A percentile compares a stretch with the other conserved stretches of the same genome.
These are phyloP conservation scores for Metarhizium humberi DNA, from an alignment of 2,329 filamentous ascomycete species.

Conservation along the genomic window DNA sequence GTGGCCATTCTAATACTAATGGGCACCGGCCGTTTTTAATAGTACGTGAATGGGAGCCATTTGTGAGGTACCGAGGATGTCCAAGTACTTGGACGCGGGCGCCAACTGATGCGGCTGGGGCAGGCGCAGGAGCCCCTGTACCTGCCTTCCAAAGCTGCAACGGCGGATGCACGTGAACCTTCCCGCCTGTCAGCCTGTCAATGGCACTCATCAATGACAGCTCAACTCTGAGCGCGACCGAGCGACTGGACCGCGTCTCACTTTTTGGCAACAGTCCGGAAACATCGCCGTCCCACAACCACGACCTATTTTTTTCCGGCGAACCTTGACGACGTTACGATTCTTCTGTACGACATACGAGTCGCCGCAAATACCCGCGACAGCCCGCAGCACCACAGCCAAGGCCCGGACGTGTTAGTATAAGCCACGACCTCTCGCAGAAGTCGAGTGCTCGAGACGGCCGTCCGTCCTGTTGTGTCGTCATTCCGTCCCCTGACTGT, in stretches of 20 bases:
- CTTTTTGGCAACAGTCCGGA: neutral
- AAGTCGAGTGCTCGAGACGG: neutral
- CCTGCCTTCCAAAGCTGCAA: neutral
- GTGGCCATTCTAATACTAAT: too few relatives aligned
- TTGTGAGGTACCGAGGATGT: too few relatives aligned
- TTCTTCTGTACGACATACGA: neutral
- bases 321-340: constrained; percentile 1
- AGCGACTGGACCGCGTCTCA: neutral
- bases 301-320: constrained; percentile 2
- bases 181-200: neutral
- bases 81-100: too few relatives aligned
- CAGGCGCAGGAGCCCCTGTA: neutral
- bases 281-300: neutral
- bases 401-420: neutral
- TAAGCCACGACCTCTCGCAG: neutral
- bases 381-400: neutral
- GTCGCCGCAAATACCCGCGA: neutral
- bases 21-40: too few relatives aligned
- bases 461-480: neutral
- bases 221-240: neutral
- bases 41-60: too few relatives aligned
- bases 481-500: neutral
- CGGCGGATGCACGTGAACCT: neutral
- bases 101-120: neutral
- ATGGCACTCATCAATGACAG: neutral